These are phyloP conservation scores for Monascus ruber DNA, from an alignment of 2,329 filamentous ascomycete species.

Conservation along the genomic window DNA sequence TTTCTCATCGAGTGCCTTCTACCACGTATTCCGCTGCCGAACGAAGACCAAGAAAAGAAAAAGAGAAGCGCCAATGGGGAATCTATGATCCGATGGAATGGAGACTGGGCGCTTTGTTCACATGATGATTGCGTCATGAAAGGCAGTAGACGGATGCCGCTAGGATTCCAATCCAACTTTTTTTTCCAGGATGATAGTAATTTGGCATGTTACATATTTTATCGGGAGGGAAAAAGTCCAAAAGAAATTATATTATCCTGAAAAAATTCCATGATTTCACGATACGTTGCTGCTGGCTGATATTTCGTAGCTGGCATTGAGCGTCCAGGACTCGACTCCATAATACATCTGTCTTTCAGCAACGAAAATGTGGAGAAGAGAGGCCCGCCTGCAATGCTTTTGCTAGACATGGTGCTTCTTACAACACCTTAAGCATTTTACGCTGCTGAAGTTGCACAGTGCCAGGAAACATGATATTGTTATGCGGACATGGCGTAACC, in stretches of 20 bases:
- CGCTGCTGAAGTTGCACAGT: too few species aligned
- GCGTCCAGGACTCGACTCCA: too few species aligned
- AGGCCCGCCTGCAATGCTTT: too few species aligned
- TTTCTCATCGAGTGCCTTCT: conserved; percentile 22
- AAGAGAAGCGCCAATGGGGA: conserved; percentile 21
- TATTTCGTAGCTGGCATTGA: too few species aligned
- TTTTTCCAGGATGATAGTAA: neutral
- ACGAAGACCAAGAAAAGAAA: conserved; percentile 28
- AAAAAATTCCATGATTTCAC: too few species aligned
- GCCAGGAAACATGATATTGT: too few species aligned
- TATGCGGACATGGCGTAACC: too few species aligned
- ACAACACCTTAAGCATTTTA: too few species aligned
- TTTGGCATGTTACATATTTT: conserved; percentile 11
- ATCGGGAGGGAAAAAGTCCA: conserved; percentile 1
- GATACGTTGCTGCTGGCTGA: too few species aligned
- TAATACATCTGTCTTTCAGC: too few species aligned
- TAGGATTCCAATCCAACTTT: conserved; percentile 18
- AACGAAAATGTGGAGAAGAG: too few species aligned
- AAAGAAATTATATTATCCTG: neutral
- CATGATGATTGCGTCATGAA: conserved; percentile 19
- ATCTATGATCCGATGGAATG: conserved; percentile 28
- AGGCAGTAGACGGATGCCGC: conserved; percentile 21
- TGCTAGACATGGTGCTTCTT: too few species aligned
- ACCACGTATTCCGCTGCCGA: conserved; percentile 27
- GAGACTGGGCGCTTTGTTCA: conserved; percentile 28